phyloP scores from a whole-genome alignment of 2,329 filamentous ascomycete species.

The Paecilomyces dactylethromorphus region DNA sequence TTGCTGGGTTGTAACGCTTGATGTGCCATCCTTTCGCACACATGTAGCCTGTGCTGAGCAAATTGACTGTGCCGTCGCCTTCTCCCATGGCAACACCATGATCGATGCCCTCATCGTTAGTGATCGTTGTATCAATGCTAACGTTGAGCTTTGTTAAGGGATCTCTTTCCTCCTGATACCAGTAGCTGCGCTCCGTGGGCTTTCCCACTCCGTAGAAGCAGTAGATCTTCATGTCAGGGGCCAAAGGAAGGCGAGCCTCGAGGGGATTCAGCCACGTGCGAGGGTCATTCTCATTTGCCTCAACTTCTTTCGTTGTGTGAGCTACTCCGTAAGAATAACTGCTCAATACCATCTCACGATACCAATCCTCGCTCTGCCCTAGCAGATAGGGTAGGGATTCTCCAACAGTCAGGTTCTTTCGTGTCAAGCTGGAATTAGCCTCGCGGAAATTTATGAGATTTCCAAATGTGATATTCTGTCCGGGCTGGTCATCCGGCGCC shows the following conservation, averaged over 20 bases:
- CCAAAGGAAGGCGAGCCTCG: constrained; percentile 80
- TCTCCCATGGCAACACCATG: constrained; percentile 94
- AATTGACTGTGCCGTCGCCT: constrained; percentile 89
- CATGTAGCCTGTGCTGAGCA: constrained; percentile 94
- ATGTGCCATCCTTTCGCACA: constrained; percentile 92
- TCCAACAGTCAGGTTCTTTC: constrained; percentile 70
- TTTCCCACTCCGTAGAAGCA: constrained; percentile 97
- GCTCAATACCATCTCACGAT: constrained; percentile 61
- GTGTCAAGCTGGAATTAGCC: constrained; percentile 55
- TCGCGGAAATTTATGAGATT: constrained; percentile 77
- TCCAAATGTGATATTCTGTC: constrained; percentile 68
- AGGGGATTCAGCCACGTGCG: constrained; percentile 93
- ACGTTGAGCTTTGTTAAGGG: constrained; percentile 50
- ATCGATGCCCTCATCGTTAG: constrained; percentile 48
- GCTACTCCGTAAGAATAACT: constrained; percentile 89
- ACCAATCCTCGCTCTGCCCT: constrained; percentile 78
- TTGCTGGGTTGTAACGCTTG: constrained; percentile 86
- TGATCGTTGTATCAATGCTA: constrained; percentile 48
- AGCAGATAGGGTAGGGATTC: constrained; percentile 73
- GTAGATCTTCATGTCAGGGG: constrained; percentile 87
- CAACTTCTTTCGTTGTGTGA: constrained; percentile 69
- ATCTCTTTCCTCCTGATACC: constrained; percentile 69
- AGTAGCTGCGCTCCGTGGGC: constrained; percentile 86
- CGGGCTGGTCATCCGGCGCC: constrained; percentile 79
- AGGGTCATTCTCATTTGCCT: constrained; percentile 69